A percentile compares a stretch with the other conserved stretches of the same genome.
Evolutionary conservation across 352 stramenopile species (phyloP).

Genomic region (Phytopythium chamaehyphon): DNA sequence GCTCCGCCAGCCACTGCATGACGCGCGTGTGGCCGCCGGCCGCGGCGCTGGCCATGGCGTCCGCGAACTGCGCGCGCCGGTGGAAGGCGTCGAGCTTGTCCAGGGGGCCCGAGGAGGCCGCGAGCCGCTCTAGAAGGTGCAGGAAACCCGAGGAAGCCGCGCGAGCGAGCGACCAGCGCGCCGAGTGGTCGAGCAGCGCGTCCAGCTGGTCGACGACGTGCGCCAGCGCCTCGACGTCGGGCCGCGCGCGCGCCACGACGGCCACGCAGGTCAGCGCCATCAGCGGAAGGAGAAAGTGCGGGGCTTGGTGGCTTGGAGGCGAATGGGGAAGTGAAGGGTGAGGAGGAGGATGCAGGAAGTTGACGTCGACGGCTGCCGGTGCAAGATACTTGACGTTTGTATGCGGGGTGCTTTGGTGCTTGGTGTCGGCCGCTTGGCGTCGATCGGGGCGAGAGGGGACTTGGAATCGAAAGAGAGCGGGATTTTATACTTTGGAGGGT

Average conservation of each 20-base stretch:
- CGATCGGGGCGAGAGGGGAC: neutral
- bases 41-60: constrained; percentile 4
- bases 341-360: neutral
- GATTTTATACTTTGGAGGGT: neutral
- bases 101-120: neutral
- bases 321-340: neutral
- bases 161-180: constrained; percentile 6
- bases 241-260: neutral
- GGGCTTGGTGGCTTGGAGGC: neutral
- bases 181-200: constrained; percentile 18
- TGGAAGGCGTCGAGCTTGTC: constrained; percentile 5
- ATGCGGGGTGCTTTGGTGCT: neutral
- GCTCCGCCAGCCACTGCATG: constrained; percentile 10
- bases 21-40: constrained; percentile 9
- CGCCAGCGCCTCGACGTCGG: neutral
- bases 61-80: constrained; percentile 16
- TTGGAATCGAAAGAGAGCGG: neutral
- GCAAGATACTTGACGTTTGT: neutral
- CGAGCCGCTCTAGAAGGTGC: constrained; percentile 3
- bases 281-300: neutral
- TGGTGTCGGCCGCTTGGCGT: constrained; percentile 1
- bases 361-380: neutral
- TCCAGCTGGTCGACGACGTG: constrained; percentile 1
- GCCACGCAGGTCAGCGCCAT: constrained; percentile 4
- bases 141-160: neutral